These are phyloP conservation scores for Thraustochytrium striatum DNA, from an alignment of 352 stramenopile species.

Conservation along the genomic window DNA sequence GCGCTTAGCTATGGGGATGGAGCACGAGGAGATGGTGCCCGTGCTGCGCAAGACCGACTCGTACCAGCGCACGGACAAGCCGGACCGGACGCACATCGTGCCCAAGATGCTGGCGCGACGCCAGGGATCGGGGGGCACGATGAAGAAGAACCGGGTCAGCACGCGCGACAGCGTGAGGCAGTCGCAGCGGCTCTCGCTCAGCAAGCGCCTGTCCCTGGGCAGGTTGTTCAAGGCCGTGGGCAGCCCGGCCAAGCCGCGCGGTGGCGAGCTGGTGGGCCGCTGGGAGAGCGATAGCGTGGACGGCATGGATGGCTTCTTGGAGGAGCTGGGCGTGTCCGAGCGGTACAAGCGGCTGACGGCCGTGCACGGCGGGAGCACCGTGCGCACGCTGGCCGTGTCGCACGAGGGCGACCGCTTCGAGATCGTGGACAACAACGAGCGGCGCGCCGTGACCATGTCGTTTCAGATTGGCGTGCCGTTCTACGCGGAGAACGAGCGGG, in stretches of 20 bases:
- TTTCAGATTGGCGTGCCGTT: conserved; percentile 20
- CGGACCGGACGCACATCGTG: neutral
- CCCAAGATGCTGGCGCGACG: neutral
- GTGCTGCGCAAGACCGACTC: neutral
- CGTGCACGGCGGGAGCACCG: neutral
- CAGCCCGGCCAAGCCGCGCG: no score
- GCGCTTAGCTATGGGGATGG: neutral
- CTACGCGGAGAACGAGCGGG: conserved; percentile 32
- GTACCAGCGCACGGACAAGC: neutral
- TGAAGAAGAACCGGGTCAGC: no score
- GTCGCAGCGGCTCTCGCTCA: no score
- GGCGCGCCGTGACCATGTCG: neutral
- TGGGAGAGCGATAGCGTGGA: neutral
- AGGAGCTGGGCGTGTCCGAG: conserved; percentile 28
- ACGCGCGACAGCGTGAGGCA: no score
- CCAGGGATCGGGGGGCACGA: no score
- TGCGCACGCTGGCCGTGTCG: neutral
- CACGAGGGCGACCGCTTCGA: conserved; percentile 6
- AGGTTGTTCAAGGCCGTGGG: no score
- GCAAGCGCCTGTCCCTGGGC: no score
- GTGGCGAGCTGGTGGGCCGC: no score
- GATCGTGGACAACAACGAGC: conserved; percentile 26
- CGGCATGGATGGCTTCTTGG: conserved; percentile 17
- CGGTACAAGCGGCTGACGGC: neutral
- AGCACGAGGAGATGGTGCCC: neutral